These are phyloP conservation scores for Luzula sylvatica DNA, from an alignment of 176 grass and related monocot species.

Conservation along the genomic window DNA sequence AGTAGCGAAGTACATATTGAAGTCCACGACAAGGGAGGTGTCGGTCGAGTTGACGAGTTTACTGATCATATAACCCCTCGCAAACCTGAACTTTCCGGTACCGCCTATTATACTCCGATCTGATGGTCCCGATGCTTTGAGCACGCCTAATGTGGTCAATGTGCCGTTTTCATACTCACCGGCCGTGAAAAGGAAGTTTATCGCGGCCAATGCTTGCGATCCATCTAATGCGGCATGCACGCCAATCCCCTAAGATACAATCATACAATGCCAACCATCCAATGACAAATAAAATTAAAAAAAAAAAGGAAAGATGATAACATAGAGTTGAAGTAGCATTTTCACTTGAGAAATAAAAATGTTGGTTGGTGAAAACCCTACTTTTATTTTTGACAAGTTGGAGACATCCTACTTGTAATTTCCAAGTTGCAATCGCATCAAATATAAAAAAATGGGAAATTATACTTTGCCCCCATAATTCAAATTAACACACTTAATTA, in stretches of 20 bases:
- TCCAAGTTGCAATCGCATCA: too few species aligned
- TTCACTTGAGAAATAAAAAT: too few species aligned
- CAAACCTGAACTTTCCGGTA: conserved; percentile 50
- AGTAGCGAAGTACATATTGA: conserved; percentile 32
- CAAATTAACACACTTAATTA: too few species aligned
- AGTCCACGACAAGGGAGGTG: conserved; percentile 40
- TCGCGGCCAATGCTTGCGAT: conserved; percentile 17
- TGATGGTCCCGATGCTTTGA: conserved; percentile 10
- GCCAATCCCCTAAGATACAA: conserved; percentile 10
- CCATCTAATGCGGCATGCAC: conserved; percentile 41
- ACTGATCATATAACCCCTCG: conserved; percentile 46
- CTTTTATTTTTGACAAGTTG: too few species aligned
- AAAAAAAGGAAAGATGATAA: too few species aligned
- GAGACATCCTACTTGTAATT: too few species aligned
- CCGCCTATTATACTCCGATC: conserved; percentile 50
- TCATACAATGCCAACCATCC: too few species aligned
- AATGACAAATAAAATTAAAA: too few species aligned
- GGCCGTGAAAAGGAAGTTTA: conserved; percentile 41
- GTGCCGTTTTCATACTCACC: conserved; percentile 36
- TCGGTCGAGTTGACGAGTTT: conserved; percentile 23
- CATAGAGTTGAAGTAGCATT: too few species aligned
- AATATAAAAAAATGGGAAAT: too few species aligned
- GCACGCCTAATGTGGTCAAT: conserved; percentile 26
- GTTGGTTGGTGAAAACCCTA: too few species aligned
- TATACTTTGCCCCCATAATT: too few species aligned